Base-by-base conservation (phyloP, 2,329 filamentous ascomycete genomes). In the Paraphoma sp. region DNA sequence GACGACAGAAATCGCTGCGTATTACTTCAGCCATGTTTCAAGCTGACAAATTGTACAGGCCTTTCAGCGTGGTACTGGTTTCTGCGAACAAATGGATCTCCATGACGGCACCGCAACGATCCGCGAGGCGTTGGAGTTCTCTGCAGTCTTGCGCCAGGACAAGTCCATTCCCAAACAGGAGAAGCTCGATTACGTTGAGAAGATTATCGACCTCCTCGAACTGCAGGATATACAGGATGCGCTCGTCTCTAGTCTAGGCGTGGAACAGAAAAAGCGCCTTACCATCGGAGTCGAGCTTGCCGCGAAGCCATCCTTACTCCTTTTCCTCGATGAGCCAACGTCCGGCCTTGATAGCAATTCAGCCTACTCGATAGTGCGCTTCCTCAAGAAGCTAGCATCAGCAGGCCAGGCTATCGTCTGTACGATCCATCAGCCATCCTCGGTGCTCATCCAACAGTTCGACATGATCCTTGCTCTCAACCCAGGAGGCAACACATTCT, bases 291-390 rank as follows among this genome's bases (percentile, higher is more conserved):
- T 91, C 2, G 89, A 92, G 69, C 79, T 92, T 9, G 72, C 74
- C 7, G 72, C 73, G 2, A 87, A 89, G 67, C 89, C 89, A 0
- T 85, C 82, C 41, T 79, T 91, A 0, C 79, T 91, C 2, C 80
- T 91, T 7, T 91, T 91, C 78, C 77, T 91, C 16, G 89, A 91
- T 64, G 89, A 92, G 67, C 89, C 89, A 0, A 91, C 89, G 0
- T 87, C 83, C 57, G 89, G 89, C 56, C 81, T 92, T 3, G 89
- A 92, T 73, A 87, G 84, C 12, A 88, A 91, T 63, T 86, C 86
- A 1, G 88, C 89, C 0, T 89, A 83, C 73, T 88, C 84, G 0
- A 90, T 91, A 56, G 82, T 90, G 3, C 81, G 85, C 1, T 90
- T 91, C 77, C 69, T 91, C 53, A 87, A 86, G 78, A 91, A 91